Evolutionary conservation across 2,329 filamentous ascomycete species (phyloP).

Genomic region (Chaetomium olivaceum): DNA sequence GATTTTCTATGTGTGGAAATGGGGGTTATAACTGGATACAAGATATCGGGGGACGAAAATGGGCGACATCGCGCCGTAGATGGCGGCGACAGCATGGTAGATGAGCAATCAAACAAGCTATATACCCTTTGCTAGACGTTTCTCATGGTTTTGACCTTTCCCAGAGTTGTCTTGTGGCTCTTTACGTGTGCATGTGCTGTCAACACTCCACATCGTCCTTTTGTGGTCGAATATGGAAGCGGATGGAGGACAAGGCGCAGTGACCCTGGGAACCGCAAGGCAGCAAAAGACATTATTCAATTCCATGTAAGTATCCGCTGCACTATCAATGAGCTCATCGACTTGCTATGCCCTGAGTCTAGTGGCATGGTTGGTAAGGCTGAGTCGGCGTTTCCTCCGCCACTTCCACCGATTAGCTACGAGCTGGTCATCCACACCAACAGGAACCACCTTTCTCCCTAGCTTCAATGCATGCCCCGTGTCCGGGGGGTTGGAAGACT

Average conservation of each 20-base stretch:
- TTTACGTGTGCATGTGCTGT: neutral
- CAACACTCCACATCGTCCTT: neutral
- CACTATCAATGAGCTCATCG: no score
- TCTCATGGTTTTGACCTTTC: no score
- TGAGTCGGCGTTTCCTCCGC: no score
- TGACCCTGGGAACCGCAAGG: neutral
- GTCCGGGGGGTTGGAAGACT: neutral
- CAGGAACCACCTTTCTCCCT: neutral
- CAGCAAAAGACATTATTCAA: neutral
- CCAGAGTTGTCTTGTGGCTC: neutral
- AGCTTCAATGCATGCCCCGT: neutral
- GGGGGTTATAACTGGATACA: constrained; percentile 14
- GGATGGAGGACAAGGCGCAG: neutral
- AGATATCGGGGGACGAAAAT: neutral
- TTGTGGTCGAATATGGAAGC: neutral
- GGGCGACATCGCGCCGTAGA: neutral
- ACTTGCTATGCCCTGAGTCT: neutral
- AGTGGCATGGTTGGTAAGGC: neutral
- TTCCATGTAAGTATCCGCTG: neutral
- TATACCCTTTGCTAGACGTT: no score
- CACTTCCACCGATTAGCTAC: neutral
- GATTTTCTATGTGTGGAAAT: constrained; percentile 2
- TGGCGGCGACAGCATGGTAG: constrained; percentile 9
- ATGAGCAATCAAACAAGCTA: constrained; percentile 17
- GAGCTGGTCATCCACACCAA: neutral